Evolutionary conservation across 495 filamentous ascomycete genomes (phyloP), one percentile per base, ranked within the genome.

Genomic region (Aspergillus coremiiformis): DNA sequence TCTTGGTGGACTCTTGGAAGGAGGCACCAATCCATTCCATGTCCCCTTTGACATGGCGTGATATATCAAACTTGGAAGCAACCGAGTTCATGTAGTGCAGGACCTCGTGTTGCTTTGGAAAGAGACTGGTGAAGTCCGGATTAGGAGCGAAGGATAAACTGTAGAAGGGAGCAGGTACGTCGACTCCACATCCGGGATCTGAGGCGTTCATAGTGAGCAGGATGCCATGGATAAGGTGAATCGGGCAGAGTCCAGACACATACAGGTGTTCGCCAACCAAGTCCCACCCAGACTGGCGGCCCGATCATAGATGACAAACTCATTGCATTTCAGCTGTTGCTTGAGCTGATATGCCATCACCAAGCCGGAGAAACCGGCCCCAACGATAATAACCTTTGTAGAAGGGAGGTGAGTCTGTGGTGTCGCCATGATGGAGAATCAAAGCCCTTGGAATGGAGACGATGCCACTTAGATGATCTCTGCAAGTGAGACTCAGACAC

Each of bases 141-240:
- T 66, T 55, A 12, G 56, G 57, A 1, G 59, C 58, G 44, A 64
- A 66, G 1, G 64, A 67, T 15, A 61, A 43, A 21, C 60, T 65
- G 49, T 67, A 67, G 22, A 58, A 51, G 14, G 54, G 46, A 14
- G 52, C 62, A 3, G 64, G 64, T 27, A 63, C 62, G 35, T 67
- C 62, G 4, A 65, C 64, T 22, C 52, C 64, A 41, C 59, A 63
- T 26, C 62, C 64, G 12, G 62, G 59, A 48, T 67, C 60, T 65
- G 7, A n/a, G n/a, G n/a, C n/a, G n/a, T n/a, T n/a, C n/a, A n/a
- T n/a, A n/a, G n/a, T n/a, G n/a, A n/a, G n/a, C n/a, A n/a, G n/a
- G n/a, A n/a, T n/a, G n/a, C n/a, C n/a, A n/a, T n/a, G n/a, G n/a
- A n/a, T n/a, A n/a, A n/a, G n/a, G n/a, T n/a, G n/a, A n/a, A n/a